These are phyloP conservation scores for Xylariaceae sp. DNA, from an alignment of 2,329 filamentous ascomycete species.

Conservation along the genomic window DNA sequence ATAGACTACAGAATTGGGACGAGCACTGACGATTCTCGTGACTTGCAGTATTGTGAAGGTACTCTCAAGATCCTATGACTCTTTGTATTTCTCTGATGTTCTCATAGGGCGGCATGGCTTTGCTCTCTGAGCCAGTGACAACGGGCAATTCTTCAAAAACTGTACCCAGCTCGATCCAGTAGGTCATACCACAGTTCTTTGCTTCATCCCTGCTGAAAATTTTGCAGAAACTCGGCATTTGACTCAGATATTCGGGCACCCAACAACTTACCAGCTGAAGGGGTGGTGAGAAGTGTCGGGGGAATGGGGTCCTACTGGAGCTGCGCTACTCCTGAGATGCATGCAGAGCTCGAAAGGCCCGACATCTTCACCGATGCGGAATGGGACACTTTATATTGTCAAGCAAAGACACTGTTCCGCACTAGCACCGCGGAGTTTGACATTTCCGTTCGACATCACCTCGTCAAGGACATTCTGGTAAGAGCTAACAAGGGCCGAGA, in stretches of 20 bases:
- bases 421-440: background rate
- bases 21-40: no score
- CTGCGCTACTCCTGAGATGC: slow-evolving; percentile 15
- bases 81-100: no score
- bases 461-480: background rate
- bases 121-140: no score
- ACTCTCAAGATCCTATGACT: no score
- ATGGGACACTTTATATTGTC: slow-evolving; percentile 3
- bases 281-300: slow-evolving; percentile 21
- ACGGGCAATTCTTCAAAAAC: no score
- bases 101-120: no score
- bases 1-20: no score
- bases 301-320: slow-evolving; percentile 28
- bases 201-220: no score
- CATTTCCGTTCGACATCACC: background rate
- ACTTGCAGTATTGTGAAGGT: no score
- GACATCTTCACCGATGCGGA: slow-evolving; percentile 18
- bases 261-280: slow-evolving; percentile 15
- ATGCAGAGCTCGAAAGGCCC: slow-evolving; percentile 7
- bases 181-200: no score
- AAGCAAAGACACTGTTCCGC: background rate
- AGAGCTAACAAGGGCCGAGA: background rate
- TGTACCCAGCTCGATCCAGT: no score
- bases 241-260: slow-evolving; percentile 9
- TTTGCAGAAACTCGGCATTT: no score